Base-by-base conservation (phyloP, 75 land plant species). In the Selaginella tamariscina region DNA sequence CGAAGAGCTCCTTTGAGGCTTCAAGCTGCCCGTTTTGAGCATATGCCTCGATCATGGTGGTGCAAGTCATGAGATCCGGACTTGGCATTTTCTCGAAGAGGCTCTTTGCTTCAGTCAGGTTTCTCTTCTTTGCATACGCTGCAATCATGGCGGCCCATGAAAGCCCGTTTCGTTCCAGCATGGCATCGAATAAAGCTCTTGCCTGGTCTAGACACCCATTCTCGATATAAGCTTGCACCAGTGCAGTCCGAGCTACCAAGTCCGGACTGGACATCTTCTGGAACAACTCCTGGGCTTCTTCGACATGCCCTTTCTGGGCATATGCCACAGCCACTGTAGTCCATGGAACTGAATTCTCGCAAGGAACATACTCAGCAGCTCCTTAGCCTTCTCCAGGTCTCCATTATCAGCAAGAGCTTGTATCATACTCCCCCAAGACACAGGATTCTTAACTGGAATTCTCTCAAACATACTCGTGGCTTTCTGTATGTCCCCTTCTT, bases 21-120 rank as follows among this genome's bases (percentile, higher is more conserved):
- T 59, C n/a, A n/a, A n/a, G 5, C 5, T 59, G 21, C 8, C 62
- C 62, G 21, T 59, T 2, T 26, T 59, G 62, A n/a, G 62, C 62
- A 59, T 59, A 59, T n/a, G 62, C 62, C 21, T 21, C 23, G 21
- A 59, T 5, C 26, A 59, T 59, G 26, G 62, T 59, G 27, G 62
- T 59, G 49, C 49, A 39, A 15, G 49, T 39, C 15, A 39, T 15
- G 5, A 39, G 15, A 15, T 39, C 49, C 11, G 15, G 49, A 39
- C 49, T 39, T 5, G 49, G 49, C 49, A 39, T 39, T 39, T 15
- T 39, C 49, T 39, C 11, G 15, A 39, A 39, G 11, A 39, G 49
- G 15, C 49, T 15, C 49, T 39, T 5, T 39, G 49, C 49, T 15
- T 39, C 49, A 15, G 15, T 15, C 5, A 39, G 49, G 11, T 39